A percentile compares a stretch with the other conserved stretches of the same genome.
phyloP scores from a whole-genome alignment of 2,329 filamentous ascomycete species.

The Paraphoma chrysanthemicola region DNA sequence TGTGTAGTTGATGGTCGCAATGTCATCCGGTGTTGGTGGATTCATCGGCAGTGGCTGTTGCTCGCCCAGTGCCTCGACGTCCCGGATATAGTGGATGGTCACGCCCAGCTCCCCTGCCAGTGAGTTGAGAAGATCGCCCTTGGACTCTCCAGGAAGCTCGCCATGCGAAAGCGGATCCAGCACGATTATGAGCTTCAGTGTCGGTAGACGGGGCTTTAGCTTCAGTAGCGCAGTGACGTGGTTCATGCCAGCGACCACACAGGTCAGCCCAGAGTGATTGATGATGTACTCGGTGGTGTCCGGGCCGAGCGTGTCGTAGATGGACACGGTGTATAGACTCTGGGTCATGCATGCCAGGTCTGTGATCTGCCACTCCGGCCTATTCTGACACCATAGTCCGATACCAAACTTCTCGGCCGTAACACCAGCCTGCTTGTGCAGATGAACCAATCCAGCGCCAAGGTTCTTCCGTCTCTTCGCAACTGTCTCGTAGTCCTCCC shows the following conservation, averaged over 20 bases:
- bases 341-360: slow-evolving; percentile 90
- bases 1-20: slow-evolving; percentile 90
- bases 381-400: slow-evolving; percentile 86
- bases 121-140: slow-evolving; percentile 76
- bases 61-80: slow-evolving; percentile 83
- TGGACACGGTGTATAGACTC: slow-evolving; percentile 85
- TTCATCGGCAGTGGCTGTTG: slow-evolving; percentile 73
- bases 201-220: slow-evolving; percentile 76
- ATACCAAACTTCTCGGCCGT: slow-evolving; percentile 71
- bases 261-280: slow-evolving; percentile 80
- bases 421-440: slow-evolving; percentile 77
- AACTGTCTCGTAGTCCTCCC: slow-evolving; percentile 84
- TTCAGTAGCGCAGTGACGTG: slow-evolving; percentile 85
- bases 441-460: slow-evolving; percentile 82
- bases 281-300: slow-evolving; percentile 95
- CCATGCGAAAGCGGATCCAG: slow-evolving; percentile 83
- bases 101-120: slow-evolving; percentile 78
- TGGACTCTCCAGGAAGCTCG: slow-evolving; percentile 78
- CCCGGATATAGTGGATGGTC: slow-evolving; percentile 76
- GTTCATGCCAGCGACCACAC: slow-evolving; percentile 78
- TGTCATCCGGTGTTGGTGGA: slow-evolving; percentile 75
- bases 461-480: slow-evolving; percentile 81
- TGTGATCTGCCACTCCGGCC: slow-evolving; percentile 87
- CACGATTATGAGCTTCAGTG: slow-evolving; percentile 85
- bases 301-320: slow-evolving; percentile 94